Evolutionary conservation across 163 green algal genomes (phyloP).

Genomic region (Dunaliella salina): DNA sequence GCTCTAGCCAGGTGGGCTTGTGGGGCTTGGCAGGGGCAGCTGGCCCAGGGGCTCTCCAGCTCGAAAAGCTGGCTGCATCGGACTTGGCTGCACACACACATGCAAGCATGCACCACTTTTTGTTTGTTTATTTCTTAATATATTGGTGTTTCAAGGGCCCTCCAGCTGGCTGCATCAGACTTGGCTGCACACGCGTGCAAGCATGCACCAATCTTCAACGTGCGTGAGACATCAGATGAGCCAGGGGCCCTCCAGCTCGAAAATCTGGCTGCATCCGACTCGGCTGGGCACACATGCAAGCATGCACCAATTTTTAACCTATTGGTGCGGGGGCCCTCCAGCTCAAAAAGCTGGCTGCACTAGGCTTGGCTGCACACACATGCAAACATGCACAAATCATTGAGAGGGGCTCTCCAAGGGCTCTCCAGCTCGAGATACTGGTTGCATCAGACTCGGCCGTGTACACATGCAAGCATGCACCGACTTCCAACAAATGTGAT

Average conservation of each 20-base stretch:
- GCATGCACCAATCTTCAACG: too few species aligned
- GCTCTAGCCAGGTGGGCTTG: slow-evolving; percentile 17
- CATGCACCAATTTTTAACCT: too few species aligned
- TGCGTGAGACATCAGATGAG: too few species aligned
- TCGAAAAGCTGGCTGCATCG: neutral
- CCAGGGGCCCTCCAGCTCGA: neutral
- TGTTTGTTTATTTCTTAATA: too few species aligned
- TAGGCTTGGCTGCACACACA: neutral
- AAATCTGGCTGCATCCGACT: neutral
- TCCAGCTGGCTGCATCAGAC: neutral
- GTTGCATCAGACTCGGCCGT: too few species aligned
- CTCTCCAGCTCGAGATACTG: too few species aligned
- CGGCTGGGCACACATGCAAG: slow-evolving; percentile 4
- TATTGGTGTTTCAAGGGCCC: too few species aligned
- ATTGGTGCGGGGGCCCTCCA: neutral
- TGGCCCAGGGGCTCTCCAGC: neutral
- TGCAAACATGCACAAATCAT: too few species aligned
- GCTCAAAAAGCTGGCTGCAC: neutral
- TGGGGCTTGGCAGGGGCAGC: neutral
- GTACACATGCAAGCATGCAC: too few species aligned
- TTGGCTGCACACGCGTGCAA: slow-evolving; percentile 9
- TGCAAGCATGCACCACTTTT: slow-evolving; percentile 1
- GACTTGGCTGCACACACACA: neutral
- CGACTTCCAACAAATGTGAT: too few species aligned
- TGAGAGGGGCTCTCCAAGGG: too few species aligned